Conservation (phyloP, 371 early-diverging fungal species). For the Lichtheimia ornata region DNA sequence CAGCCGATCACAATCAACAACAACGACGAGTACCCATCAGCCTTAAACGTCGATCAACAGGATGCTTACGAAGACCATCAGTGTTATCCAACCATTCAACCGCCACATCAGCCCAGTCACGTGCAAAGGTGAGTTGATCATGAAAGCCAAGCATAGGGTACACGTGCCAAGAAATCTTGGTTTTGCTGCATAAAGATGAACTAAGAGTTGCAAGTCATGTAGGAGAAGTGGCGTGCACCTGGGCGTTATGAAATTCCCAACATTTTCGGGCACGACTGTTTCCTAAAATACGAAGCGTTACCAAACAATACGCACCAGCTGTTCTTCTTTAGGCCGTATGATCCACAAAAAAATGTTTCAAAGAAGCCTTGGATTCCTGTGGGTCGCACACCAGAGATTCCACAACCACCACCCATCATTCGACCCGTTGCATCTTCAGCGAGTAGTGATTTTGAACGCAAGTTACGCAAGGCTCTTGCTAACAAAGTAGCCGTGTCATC, state of each 20-base stretch:
- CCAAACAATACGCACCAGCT: constrained; percentile 20
- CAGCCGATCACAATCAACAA: constrained; percentile 28
- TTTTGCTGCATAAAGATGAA: too few relatives aligned
- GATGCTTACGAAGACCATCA: constrained; percentile 31
- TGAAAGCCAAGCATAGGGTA: too few relatives aligned
- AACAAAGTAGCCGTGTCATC: constrained; percentile 29
- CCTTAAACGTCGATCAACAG: constrained; percentile 49
- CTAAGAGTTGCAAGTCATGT: not conserved
- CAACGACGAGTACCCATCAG: constrained; percentile 17
- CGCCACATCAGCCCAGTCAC: not conserved
- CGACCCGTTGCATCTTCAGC: constrained; percentile 20
- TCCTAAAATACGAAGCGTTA: constrained; percentile 37
- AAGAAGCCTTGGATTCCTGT: constrained; percentile 49
- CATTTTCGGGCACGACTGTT: constrained; percentile 44
- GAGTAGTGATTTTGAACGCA: constrained; percentile 40
- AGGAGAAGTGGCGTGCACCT: constrained; percentile 48
- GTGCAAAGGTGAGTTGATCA: too few relatives aligned
- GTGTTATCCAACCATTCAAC: constrained; percentile 7
- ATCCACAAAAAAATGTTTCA: constrained; percentile 41
- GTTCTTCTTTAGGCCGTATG: constrained; percentile 28
- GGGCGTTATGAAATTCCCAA: constrained; percentile 52
- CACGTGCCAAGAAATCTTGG: too few relatives aligned
- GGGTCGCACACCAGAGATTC: constrained; percentile 37
- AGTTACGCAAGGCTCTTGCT: constrained; percentile 40
- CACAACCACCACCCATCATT: constrained; percentile 44